Conservation (phyloP, 2,329 filamentous ascomycete genomes). For the Talaromyces albobiverticillius region DNA sequence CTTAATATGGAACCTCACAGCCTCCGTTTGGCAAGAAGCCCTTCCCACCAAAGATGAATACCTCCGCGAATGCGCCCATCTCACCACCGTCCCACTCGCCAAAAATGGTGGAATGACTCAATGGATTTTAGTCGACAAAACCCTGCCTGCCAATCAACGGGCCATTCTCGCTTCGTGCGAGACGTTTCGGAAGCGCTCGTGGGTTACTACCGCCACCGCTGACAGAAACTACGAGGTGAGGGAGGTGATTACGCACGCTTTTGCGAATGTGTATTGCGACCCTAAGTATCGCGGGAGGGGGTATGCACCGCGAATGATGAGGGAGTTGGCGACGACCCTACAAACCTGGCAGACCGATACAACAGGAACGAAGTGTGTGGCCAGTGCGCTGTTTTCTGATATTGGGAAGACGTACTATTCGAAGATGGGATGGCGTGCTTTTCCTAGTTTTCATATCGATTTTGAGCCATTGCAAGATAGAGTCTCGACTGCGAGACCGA, state of each 20-base stretch:
- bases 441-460: conserved; percentile 20
- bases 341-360: conserved; percentile 18
- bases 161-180: conserved; percentile 64
- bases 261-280: conserved; percentile 25
- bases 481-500: background rate
- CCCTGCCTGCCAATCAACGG: conserved; percentile 39
- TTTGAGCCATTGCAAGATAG: conserved; percentile 9
- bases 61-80: conserved; percentile 57
- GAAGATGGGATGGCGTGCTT: conserved; percentile 20
- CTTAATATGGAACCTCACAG: conserved; percentile 56
- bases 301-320: conserved; percentile 22
- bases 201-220: conserved; percentile 48
- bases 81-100: conserved; percentile 58
- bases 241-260: conserved; percentile 20
- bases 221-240: conserved; percentile 22
- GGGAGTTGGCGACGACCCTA: conserved; percentile 18
- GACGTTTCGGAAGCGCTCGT: conserved; percentile 58
- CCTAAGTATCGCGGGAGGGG: conserved; percentile 19
- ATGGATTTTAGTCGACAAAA: conserved; percentile 61
- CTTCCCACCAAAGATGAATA: conserved; percentile 55
- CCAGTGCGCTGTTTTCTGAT: conserved; percentile 24
- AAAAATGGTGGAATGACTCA: conserved; percentile 57
- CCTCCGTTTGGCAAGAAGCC: conserved; percentile 58
- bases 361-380: conserved; percentile 13
- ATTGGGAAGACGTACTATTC: conserved; percentile 22